Percentiles rank a stretch among this genome's conserved stretches.
Evolutionary conservation across 805 yeast species (phyloP).

Genomic region (Metschnikowia peoriensis): DNA sequence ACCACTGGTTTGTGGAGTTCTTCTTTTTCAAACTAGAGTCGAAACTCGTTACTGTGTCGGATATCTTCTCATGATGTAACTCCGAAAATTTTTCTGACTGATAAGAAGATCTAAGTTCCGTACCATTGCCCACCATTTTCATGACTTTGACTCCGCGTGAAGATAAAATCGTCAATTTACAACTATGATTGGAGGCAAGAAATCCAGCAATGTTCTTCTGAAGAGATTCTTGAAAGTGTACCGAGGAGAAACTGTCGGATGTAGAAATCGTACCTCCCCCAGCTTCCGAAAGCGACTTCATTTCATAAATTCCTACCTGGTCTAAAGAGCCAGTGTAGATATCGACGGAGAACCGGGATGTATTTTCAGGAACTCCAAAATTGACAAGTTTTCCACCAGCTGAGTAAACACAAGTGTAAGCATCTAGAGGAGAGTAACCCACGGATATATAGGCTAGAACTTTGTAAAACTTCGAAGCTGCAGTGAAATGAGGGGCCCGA

Average conservation of each 20-base stretch:
- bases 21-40: slow-evolving; percentile 32
- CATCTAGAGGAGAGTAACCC: slow-evolving; percentile 25
- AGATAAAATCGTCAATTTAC: slow-evolving; percentile 27
- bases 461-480: slow-evolving; percentile 29
- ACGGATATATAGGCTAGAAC: slow-evolving; percentile 27
- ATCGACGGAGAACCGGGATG: slow-evolving; percentile 30
- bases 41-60: slow-evolving; percentile 31
- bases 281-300: slow-evolving; percentile 31
- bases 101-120: slow-evolving; percentile 35
- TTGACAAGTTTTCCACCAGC: slow-evolving; percentile 25
- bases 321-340: slow-evolving; percentile 39
- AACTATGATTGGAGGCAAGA: slow-evolving; percentile 5
- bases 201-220: slow-evolving; percentile 3
- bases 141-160: slow-evolving; percentile 34
- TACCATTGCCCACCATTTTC: slow-evolving; percentile 31
- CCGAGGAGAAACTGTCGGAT: slow-evolving; percentile 28
- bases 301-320: slow-evolving; percentile 44
- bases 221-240: slow-evolving; percentile 23
- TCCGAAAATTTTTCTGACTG: slow-evolving; percentile 19
- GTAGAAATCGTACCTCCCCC: slow-evolving; percentile 35
- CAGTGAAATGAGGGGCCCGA: slow-evolving; percentile 24
- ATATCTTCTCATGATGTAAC: slow-evolving; percentile 29
- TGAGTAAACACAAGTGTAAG: slow-evolving; percentile 14
- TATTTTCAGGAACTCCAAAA: slow-evolving; percentile 13
- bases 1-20: slow-evolving; percentile 41